phyloP scores from a whole-genome alignment of 306 rosid species.

The Neltuma alba region DNA sequence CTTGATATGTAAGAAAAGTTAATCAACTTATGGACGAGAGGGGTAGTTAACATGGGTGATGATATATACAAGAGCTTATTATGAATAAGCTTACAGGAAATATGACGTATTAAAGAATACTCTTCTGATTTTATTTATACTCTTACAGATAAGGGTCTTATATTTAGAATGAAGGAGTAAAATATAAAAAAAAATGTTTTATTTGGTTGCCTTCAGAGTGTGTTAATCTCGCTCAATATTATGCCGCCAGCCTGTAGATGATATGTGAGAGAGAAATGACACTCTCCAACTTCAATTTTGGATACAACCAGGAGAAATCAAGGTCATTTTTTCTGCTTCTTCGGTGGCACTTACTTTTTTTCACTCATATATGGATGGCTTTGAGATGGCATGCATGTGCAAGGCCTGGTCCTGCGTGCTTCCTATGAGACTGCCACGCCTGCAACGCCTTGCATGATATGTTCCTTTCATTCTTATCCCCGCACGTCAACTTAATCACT shows the following conservation, averaged over 20 bases:
- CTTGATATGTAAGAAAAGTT: too few species aligned
- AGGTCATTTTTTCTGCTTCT: background rate
- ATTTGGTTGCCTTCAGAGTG: too few species aligned
- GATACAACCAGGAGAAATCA: background rate
- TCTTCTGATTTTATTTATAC: too few species aligned
- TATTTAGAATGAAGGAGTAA: too few species aligned
- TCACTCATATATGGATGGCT: background rate
- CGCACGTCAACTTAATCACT: background rate
- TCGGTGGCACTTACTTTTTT: background rate
- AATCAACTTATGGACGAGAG: too few species aligned
- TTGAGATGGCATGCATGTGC: background rate
- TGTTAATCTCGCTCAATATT: background rate
- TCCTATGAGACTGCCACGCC: background rate
- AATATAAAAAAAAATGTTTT: too few species aligned
- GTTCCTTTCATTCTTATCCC: background rate
- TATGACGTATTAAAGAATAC: too few species aligned
- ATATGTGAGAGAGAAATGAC: background rate
- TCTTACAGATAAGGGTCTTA: too few species aligned
- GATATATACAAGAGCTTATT: too few species aligned
- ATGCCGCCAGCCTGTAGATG: background rate
- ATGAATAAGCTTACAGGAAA: too few species aligned
- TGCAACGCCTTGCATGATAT: background rate
- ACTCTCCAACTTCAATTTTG: background rate
- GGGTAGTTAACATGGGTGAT: too few species aligned
- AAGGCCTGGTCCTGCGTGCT: background rate